phyloP scores from a whole-genome alignment of 768 basidiomycete species.

The Kwoniella botswanensis region DNA sequence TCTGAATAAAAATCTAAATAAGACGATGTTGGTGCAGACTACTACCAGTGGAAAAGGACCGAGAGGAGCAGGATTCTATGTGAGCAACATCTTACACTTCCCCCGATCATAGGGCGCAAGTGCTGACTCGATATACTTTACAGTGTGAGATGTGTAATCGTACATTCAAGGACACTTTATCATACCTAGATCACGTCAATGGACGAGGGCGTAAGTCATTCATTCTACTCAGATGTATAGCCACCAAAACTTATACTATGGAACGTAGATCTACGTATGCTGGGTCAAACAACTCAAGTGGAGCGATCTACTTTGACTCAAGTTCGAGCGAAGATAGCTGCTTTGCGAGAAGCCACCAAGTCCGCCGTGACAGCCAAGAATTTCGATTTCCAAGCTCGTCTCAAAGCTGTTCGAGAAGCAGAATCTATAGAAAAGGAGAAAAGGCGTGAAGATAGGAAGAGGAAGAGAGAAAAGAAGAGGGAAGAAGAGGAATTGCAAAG shows the following conservation, averaged over 20 bases:
- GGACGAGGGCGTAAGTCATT: slow-evolving; percentile 79
- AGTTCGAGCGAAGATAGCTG: slow-evolving; percentile 87
- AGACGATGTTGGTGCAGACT: slow-evolving; percentile 89
- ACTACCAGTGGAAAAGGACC: slow-evolving; percentile 62
- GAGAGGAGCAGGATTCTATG: slow-evolving; percentile 83
- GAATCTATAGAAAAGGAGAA: slow-evolving; percentile 69
- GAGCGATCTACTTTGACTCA: slow-evolving; percentile 89
- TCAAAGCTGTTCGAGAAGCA: slow-evolving; percentile 77
- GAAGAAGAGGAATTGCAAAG: slow-evolving; percentile 74
- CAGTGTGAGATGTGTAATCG: slow-evolving; percentile 85
- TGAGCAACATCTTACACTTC: slow-evolving; percentile 32
- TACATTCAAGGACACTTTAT: slow-evolving; percentile 91
- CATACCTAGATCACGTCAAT: slow-evolving; percentile 95
- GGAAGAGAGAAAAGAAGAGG: slow-evolving; percentile 70
- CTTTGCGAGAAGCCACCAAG: slow-evolving; percentile 83
- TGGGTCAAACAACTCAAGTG: slow-evolving; percentile 96
- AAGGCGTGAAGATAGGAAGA: slow-evolving; percentile 62
- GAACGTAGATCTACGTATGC: slow-evolving; percentile 74
- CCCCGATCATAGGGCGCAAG: background rate
- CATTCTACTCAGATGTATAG: background rate
- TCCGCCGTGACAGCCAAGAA: slow-evolving; percentile 80
- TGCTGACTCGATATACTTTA: background rate
- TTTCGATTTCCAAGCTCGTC: slow-evolving; percentile 91
- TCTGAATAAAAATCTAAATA: slow-evolving; percentile 91
- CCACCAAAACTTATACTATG: too few species aligned